phyloP scores from a whole-genome alignment of 2,329 filamentous ascomycete genomes.

The Nannizzia gypsea region DNA sequence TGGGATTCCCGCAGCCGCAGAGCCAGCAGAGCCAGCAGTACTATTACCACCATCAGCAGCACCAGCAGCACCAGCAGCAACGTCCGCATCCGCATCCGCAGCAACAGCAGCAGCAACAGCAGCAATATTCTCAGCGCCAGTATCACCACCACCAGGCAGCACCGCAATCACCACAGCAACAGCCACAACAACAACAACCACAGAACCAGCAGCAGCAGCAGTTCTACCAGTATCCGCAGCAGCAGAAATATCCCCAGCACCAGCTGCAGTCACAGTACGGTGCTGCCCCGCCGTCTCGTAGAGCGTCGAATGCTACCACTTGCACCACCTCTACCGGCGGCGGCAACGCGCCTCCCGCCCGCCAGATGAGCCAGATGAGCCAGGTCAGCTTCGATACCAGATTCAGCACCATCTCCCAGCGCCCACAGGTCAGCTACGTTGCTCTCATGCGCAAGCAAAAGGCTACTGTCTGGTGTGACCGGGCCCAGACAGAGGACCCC shows the following conservation, averaged over 20 bases:
- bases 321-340: conserved; percentile 31
- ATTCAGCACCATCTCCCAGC: conserved; percentile 67
- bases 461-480: conserved; percentile 96
- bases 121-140: neutral
- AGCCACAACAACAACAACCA: conserved; percentile 4
- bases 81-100: too few relatives aligned
- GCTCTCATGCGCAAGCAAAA: conserved; percentile 94
- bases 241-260: neutral
- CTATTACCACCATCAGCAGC: too few relatives aligned
- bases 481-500: conserved; percentile 83
- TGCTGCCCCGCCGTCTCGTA: conserved; percentile 17
- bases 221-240: neutral
- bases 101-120: too few relatives aligned
- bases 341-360: conserved; percentile 14
- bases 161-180: neutral
- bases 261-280: conserved; percentile 5
- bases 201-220: conserved; percentile 6
- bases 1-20: conserved; percentile 8
- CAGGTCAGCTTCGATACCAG: conserved; percentile 35
- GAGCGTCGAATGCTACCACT: conserved; percentile 31
- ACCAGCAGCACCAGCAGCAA: too few relatives aligned
- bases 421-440: conserved; percentile 74
- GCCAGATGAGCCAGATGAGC: conserved; percentile 22
- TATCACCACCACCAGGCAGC: conserved; percentile 4
- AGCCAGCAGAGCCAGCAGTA: too few relatives aligned